Evolutionary conservation across 495 filamentous ascomycete genomes (phyloP).

Genomic region (Neurospora sp.): DNA sequence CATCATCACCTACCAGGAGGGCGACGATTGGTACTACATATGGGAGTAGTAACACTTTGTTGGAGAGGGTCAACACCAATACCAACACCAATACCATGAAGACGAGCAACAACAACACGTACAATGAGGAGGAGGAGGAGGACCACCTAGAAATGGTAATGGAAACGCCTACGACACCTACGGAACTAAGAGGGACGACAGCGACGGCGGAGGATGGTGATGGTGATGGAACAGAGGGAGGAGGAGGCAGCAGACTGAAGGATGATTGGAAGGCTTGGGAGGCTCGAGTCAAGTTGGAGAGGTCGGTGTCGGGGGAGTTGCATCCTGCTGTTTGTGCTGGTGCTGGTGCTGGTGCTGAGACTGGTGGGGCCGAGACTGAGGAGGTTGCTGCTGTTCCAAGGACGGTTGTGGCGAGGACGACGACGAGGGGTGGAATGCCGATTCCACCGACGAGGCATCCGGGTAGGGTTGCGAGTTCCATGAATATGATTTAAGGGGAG

Average conservation of each 20-base stretch:
- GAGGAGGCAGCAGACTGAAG: conserved; percentile 6
- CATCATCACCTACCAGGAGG: not conserved
- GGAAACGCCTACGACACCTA: conserved; percentile 1
- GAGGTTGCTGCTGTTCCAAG: not conserved
- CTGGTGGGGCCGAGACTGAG: conserved; percentile 2
- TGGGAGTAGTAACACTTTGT: not conserved
- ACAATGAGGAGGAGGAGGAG: not conserved
- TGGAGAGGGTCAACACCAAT: not conserved
- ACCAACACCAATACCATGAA: not conserved
- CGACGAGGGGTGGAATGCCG: not conserved
- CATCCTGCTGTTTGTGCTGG: conserved; percentile 13
- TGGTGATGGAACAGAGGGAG: not conserved
- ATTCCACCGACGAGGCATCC: not conserved
- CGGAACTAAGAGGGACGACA: conserved; percentile 1
- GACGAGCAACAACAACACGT: not conserved
- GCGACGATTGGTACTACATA: not conserved
- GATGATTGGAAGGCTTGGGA: conserved; percentile 26
- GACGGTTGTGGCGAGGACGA: not conserved
- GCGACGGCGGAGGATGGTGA: conserved; percentile 8
- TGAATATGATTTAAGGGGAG: not conserved
- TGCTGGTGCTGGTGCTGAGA: not conserved
- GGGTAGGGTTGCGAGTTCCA: not conserved
- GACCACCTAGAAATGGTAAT: not conserved
- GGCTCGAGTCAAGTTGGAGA: conserved; percentile 16
- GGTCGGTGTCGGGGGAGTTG: conserved; percentile 15